Evolutionary conservation across 1,284 basidiomycete species (phyloP).

Genomic region (Naganishia albida): DNA sequence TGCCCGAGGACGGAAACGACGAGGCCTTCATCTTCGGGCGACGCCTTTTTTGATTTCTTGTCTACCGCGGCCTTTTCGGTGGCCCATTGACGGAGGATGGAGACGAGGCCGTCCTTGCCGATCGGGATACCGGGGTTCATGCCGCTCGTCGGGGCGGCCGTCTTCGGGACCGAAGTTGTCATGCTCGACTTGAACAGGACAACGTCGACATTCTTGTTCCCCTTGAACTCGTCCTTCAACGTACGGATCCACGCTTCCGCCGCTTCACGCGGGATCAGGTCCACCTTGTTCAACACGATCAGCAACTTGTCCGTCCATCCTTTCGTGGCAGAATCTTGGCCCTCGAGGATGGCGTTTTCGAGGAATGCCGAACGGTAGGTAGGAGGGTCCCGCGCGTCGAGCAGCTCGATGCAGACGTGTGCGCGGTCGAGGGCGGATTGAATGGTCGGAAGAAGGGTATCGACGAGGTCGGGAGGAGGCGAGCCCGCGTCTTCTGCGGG

Average conservation of each 20-base stretch:
- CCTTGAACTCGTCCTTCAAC: slow-evolving; percentile 61
- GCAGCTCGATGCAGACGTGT: slow-evolving; percentile 79
- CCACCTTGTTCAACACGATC: slow-evolving; percentile 82
- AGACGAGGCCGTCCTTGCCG: slow-evolving; percentile 25
- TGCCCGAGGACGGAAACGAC: slow-evolving; percentile 73
- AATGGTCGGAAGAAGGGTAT: slow-evolving; percentile 67
- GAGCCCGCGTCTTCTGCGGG: not conserved
- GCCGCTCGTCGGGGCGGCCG: slow-evolving; percentile 1
- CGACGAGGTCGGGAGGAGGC: slow-evolving; percentile 60
- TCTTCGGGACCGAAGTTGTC: slow-evolving; percentile 48
- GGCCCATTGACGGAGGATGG: slow-evolving; percentile 20
- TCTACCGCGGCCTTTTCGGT: slow-evolving; percentile 16
- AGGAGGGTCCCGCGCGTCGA: slow-evolving; percentile 82
- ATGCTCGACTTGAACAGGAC: slow-evolving; percentile 77
- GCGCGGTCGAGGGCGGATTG: slow-evolving; percentile 74
- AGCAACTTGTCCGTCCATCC: slow-evolving; percentile 56
- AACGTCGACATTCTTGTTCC: slow-evolving; percentile 26
- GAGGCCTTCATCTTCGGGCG: slow-evolving; percentile 48
- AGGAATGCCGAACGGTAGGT: slow-evolving; percentile 67
- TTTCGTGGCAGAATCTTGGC: slow-evolving; percentile 50
- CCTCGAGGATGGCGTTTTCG: slow-evolving; percentile 60
- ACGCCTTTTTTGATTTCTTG: slow-evolving; percentile 9
- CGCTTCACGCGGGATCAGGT: slow-evolving; percentile 79
- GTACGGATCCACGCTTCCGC: slow-evolving; percentile 73
- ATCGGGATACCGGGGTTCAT: slow-evolving; percentile 25